Evolutionary conservation across 2,329 filamentous ascomycete species (phyloP), one percentile per base, ranked within the genome.

Genomic region (Aspergillus ibericus): DNA sequence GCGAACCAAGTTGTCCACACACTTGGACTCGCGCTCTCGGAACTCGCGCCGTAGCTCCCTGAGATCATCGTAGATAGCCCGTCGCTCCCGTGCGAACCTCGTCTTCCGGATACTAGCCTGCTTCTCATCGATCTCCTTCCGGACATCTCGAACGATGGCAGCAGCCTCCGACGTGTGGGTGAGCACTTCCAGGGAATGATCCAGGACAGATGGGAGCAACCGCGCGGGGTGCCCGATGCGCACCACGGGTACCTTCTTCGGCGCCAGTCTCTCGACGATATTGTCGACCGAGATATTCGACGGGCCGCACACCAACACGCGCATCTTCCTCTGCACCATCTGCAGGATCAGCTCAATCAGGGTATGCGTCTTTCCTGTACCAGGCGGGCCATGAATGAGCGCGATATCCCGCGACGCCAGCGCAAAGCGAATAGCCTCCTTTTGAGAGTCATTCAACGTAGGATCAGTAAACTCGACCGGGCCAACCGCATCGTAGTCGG

Each of bases 261-360:
- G 87, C 1, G 92, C 86, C 1, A 98, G 83, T 7, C 95, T 87
- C 76, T 99, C 95, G 8, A 97, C 93, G 58, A 99, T 96, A 71
- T 99, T 99, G 82, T 99, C 95, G 1, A 99, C 95, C 0, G 92
- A 95, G 66, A 99, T 93, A 72, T 99, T 99, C 29, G 92, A 96
- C 0, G 95, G 95, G 0, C 93, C 95, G 69, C 95, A 98, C n/a
- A 98, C 93, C 1, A 98, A 82, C 10, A 98, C 81, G 1, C 92
- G 86, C 55, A 88, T 83, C 34, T 87, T 84, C 22, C 85, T 85
- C 70, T 88, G 88, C 55, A 96, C 81, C 66, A 98, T 80, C 71
- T 99, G 95, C n/a, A 96, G 81, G 60, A 99, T 96, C 12, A 99
- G 82, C 75, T 99, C 95, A 59, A 99, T 93, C 38, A 99, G 79